Evolutionary conservation across 2,329 filamentous ascomycete genomes (phyloP).

Genomic region (Aspergillus eucalypticola): DNA sequence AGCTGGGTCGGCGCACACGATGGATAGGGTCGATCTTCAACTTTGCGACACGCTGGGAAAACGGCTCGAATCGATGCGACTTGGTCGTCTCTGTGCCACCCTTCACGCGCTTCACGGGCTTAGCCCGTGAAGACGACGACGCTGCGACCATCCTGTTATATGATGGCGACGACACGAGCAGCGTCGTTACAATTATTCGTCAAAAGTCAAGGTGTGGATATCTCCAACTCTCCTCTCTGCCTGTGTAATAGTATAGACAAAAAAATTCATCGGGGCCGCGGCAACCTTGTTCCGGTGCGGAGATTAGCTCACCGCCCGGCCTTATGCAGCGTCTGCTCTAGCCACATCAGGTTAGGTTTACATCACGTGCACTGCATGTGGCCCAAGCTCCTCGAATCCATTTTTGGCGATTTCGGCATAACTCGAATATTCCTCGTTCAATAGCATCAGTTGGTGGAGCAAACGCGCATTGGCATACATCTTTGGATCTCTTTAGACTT

Average conservation of each 20-base stretch:
- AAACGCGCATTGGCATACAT: background rate
- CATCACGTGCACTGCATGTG: constrained; percentile 32
- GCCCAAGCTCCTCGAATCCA: constrained; percentile 34
- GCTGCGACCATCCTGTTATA: constrained; percentile 48
- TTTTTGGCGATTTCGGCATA: constrained; percentile 19
- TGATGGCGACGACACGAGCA: constrained; percentile 24
- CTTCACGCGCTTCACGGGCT: constrained; percentile 67
- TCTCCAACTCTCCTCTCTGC: constrained; percentile 14
- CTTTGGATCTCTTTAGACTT: background rate
- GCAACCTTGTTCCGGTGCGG: constrained; percentile 33
- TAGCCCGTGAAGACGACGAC: constrained; percentile 66
- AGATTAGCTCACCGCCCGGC: constrained; percentile 22
- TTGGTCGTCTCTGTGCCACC: constrained; percentile 72
- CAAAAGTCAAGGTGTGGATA: constrained; percentile 23
- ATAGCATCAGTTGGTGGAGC: background rate
- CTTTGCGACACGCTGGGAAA: constrained; percentile 84
- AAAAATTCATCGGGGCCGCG: constrained; percentile 41
- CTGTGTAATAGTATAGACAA: constrained; percentile 28
- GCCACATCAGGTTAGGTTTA: background rate
- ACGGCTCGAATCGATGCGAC: constrained; percentile 87
- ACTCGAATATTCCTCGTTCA: background rate
- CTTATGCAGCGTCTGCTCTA: constrained; percentile 6
- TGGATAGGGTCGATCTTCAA: constrained; percentile 93
- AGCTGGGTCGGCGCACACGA: constrained; percentile 76
- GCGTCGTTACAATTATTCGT: constrained; percentile 21